Base-by-base conservation (phyloP, 768 basidiomycete species). In the Mycena vitilis region DNA sequence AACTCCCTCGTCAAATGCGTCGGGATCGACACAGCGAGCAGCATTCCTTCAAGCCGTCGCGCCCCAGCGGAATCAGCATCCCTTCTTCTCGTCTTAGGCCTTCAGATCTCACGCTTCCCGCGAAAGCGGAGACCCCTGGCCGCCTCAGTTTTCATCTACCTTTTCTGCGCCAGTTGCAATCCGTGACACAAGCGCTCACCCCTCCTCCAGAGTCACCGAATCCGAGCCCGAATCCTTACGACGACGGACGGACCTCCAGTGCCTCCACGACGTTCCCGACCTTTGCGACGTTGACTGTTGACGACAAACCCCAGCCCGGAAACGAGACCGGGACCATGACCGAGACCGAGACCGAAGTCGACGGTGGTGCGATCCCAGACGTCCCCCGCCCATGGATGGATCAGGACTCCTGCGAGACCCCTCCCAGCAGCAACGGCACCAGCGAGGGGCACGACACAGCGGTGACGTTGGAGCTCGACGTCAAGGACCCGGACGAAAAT, bases 221-320 rank as follows among this genome's bases (percentile, higher is more conserved):
- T 36, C 38, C 48, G 2, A 59, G 58, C 37, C 16, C 20, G 23
- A 34, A 15, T 54, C 15, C 44, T 0, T 45, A 10, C 0, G 38
- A 60, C 1, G 68, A 65, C 25, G 68, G 53, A 2, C 34, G 58
- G 10, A 11, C 48, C 9, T 65, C 64, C 2, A 37, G 51, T 1
- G 69, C 59, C 40, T 65, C 69, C 37, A 61, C 60, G 18, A 70
- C 48, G 15, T 70, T 70, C 55, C 69, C 69, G 11, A 70, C 69
- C 8, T 70, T 70, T 42, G 64, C 69, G 22, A 55, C 69, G 36
- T 20, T 65, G 7, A 30, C 30, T 30, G 30, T 5, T 30, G 37
- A 23, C 18, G 44, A 48, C 49, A 52, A 63, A 25, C 55, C 30
- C 49, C 8, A n/a, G 40, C n/a, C 42, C 9, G 11, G 38, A 25